These are phyloP conservation scores for Candida andamanensis DNA, from an alignment of 805 yeast species.

Conservation along the genomic window DNA sequence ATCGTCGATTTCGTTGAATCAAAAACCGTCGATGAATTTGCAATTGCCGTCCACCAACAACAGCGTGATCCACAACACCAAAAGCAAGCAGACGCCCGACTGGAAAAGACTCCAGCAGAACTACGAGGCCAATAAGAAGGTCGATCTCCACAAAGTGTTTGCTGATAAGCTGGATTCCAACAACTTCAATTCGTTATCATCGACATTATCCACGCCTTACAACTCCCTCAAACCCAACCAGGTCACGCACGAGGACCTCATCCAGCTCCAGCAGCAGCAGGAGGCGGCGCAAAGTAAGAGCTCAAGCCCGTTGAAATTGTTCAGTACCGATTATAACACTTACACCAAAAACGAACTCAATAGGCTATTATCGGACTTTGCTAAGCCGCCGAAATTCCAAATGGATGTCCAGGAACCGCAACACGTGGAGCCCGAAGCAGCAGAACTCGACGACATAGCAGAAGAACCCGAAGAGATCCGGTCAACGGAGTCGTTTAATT, in stretches of 20 bases:
- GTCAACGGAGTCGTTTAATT: neutral
- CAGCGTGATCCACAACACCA: slow-evolving; percentile 11
- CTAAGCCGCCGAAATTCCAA: slow-evolving; percentile 11
- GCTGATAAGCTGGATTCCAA: neutral
- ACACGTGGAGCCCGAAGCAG: too few species aligned
- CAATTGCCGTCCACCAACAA: slow-evolving; percentile 7
- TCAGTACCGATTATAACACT: slow-evolving; percentile 35
- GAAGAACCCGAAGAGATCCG: slow-evolving; percentile 4
- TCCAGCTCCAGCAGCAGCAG: slow-evolving; percentile 8
- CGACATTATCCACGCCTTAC: slow-evolving; percentile 36
- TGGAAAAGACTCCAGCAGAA: slow-evolving; percentile 30
- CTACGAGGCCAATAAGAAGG: slow-evolving; percentile 20
- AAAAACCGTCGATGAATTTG: slow-evolving; percentile 9
- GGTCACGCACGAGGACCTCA: slow-evolving; percentile 4
- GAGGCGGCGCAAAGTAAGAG: slow-evolving; percentile 15
- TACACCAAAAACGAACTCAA: slow-evolving; percentile 32
- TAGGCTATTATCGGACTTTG: slow-evolving; percentile 15
- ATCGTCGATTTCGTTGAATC: slow-evolving; percentile 14
- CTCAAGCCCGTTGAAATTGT: slow-evolving; percentile 32
- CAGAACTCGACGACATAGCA: slow-evolving; percentile 2
- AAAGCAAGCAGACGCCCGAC: slow-evolving; percentile 21
- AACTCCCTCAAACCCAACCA: slow-evolving; percentile 15
- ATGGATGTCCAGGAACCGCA: slow-evolving; percentile 4
- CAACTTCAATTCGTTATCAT: slow-evolving; percentile 21
- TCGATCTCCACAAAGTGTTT: slow-evolving; percentile 23